These are phyloP conservation scores for Lojkania enalia DNA, from an alignment of 2,329 filamentous ascomycete species.

Conservation along the genomic window DNA sequence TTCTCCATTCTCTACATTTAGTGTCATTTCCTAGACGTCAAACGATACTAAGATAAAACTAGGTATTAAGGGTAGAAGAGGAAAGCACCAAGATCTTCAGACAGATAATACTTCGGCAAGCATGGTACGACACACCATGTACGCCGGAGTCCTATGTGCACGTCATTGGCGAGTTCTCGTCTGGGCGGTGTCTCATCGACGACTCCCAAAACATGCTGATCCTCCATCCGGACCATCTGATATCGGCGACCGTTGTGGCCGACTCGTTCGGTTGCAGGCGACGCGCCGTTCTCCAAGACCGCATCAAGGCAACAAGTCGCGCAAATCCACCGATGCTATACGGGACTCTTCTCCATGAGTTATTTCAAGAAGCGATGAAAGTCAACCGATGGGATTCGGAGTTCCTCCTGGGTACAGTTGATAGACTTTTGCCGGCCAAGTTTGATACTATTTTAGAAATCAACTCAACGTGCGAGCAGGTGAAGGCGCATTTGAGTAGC, in stretches of 20 bases:
- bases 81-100: constrained; percentile 69
- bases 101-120: constrained; percentile 76
- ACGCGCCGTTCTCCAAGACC: constrained; percentile 89
- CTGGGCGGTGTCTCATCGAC: constrained; percentile 78
- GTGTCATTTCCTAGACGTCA: neutral
- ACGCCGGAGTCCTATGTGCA: constrained; percentile 78
- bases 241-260: constrained; percentile 93
- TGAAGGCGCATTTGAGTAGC: constrained; percentile 76
- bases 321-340: constrained; percentile 82
- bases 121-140: constrained; percentile 83
- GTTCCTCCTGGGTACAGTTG: constrained; percentile 69
- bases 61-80: constrained; percentile 82
- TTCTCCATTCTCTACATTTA: no score
- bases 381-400: constrained; percentile 76
- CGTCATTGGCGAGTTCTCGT: constrained; percentile 76
- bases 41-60: constrained; percentile 25
- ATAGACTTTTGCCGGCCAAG: constrained; percentile 71
- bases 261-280: constrained; percentile 93
- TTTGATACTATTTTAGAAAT: constrained; percentile 90
- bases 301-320: constrained; percentile 86
- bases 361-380: constrained; percentile 89
- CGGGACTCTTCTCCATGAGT: constrained; percentile 89
- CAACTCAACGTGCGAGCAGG: constrained; percentile 71
- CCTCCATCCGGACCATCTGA: constrained; percentile 90
- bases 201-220: constrained; percentile 84